Conservation (phyloP, 441 rosid genomes). For the Bruguiera hainesii region DNA sequence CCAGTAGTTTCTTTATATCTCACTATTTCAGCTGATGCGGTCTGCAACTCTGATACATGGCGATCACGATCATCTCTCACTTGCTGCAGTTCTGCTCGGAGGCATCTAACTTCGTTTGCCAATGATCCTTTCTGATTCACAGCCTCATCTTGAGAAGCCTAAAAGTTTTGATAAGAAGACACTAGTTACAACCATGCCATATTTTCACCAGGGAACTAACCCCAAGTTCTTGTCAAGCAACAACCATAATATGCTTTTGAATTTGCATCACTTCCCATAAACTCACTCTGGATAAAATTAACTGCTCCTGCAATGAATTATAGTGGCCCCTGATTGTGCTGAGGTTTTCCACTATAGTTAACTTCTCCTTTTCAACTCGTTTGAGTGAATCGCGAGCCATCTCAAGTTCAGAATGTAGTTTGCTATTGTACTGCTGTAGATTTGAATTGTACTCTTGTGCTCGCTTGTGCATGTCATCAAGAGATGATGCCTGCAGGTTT, state of each 20-base stretch:
- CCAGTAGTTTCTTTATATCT: constrained; percentile 73
- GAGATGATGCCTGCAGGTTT: constrained; percentile 52
- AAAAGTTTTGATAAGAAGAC: constrained; percentile 7
- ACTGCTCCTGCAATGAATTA: constrained; percentile 79
- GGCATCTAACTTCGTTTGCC: constrained; percentile 59
- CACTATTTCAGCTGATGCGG: constrained; percentile 51
- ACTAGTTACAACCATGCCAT: not conserved
- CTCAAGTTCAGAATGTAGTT: constrained; percentile 67
- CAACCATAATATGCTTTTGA: not conserved
- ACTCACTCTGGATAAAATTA: constrained; percentile 65
- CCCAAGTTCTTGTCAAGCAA: not conserved
- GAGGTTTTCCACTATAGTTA: constrained; percentile 78
- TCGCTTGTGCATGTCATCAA: constrained; percentile 74
- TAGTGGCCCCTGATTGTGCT: constrained; percentile 82
- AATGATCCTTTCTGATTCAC: constrained; percentile 61
- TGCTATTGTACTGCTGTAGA: constrained; percentile 76
- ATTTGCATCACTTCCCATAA: constrained; percentile 1
- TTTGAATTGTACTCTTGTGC: constrained; percentile 86
- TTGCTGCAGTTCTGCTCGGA: constrained; percentile 75
- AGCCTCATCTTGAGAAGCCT: constrained; percentile 85
- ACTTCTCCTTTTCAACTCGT: constrained; percentile 77
- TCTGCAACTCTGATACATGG: constrained; percentile 52
- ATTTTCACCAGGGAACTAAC: not conserved
- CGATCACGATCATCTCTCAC: constrained; percentile 92
- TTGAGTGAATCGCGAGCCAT: constrained; percentile 50